Conservation (phyloP, 1,139 yeast genomes). For the Pichia sp. region DNA sequence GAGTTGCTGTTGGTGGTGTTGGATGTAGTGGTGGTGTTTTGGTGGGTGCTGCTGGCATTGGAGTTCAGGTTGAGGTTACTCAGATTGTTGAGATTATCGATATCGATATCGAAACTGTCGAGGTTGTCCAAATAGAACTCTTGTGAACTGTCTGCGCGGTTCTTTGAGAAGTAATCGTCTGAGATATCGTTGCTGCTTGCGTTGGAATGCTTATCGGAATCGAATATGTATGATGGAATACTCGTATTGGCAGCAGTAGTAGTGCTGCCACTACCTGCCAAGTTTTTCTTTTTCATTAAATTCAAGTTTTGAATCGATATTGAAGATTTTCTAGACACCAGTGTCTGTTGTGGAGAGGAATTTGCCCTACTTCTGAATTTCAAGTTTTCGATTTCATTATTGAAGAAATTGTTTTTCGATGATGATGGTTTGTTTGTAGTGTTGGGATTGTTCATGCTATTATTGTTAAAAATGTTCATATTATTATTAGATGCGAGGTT, state of each 20-base stretch:
- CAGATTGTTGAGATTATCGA: neutral
- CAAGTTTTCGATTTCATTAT: slow-evolving; percentile 1
- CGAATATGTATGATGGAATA: neutral
- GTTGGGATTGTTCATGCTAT: neutral
- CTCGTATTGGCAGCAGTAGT: neutral
- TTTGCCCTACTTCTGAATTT: slow-evolving; percentile 8
- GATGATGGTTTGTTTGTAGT: neutral
- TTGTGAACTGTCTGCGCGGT: neutral
- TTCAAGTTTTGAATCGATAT: slow-evolving; percentile 1
- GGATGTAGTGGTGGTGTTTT: too few relatives aligned
- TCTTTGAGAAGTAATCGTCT: slow-evolving; percentile 4
- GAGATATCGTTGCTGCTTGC: neutral
- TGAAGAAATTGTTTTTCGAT: neutral
- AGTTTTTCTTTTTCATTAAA: slow-evolving; percentile 4
- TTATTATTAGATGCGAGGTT: neutral
- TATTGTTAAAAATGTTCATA: neutral
- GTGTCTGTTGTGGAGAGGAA: slow-evolving; percentile 7
- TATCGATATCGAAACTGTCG: neutral
- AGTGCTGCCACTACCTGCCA: neutral
- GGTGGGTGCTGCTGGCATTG: neutral
- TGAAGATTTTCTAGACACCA: slow-evolving; percentile 5
- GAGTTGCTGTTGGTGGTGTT: too few relatives aligned
- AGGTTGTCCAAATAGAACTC: slow-evolving; percentile 1
- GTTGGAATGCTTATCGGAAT: neutral
- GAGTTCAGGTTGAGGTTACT: neutral